Conservation (phyloP, 257 asterid genomes). For the Solanum verrucosum region DNA sequence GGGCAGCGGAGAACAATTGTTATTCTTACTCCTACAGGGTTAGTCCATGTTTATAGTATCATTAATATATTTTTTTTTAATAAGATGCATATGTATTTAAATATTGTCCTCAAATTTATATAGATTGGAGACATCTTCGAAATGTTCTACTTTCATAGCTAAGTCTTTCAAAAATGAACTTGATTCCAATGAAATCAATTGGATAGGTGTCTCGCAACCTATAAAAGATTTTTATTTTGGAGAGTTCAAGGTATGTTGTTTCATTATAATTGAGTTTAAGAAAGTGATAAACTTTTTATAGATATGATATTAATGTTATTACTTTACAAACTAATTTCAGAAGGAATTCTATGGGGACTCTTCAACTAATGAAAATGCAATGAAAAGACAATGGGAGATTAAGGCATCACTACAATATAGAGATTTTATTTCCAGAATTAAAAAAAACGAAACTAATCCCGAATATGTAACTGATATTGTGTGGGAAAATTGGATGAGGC, state of each 20-base stretch:
- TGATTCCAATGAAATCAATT: not conserved
- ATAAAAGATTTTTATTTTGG: not conserved
- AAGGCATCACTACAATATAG: not conserved
- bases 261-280: not conserved
- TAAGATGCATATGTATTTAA: too few relatives aligned
- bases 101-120: not conserved
- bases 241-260: not conserved
- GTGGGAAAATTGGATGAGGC: not conserved
- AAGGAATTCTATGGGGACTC: not conserved
- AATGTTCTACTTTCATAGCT: not conserved
- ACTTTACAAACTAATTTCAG: not conserved
- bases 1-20: too few relatives aligned
- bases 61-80: too few relatives aligned
- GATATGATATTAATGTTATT: not conserved
- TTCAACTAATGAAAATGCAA: not conserved
- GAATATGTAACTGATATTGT: not conserved
- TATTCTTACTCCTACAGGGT: too few relatives aligned
- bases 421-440: not conserved
- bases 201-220: not conserved
- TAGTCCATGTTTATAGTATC: too few relatives aligned
- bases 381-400: not conserved
- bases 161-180: not conserved
- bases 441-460: not conserved
- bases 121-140: not conserved
- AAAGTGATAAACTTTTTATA: not conserved